Conservation (phyloP, 2,329 filamentous ascomycete species). For the Penicillium janthinellum region DNA sequence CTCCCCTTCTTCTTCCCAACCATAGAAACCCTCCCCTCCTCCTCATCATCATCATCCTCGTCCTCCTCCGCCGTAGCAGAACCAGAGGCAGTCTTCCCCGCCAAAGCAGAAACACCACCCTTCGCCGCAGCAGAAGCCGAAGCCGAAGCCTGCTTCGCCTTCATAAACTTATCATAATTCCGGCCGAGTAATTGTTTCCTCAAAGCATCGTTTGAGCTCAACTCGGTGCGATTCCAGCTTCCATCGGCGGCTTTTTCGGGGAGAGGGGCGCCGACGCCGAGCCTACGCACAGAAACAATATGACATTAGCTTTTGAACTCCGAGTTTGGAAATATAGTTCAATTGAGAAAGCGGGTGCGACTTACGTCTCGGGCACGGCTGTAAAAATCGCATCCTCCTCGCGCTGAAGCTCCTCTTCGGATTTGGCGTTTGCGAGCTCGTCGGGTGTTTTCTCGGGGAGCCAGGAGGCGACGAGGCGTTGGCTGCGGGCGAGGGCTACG, state of each 20-base stretch:
- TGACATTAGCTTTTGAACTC: background rate
- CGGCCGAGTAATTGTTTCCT: conserved; percentile 50
- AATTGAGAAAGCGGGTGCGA: background rate
- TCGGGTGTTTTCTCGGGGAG: conserved; percentile 52
- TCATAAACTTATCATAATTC: conserved; percentile 43
- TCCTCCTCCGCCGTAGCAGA: conserved; percentile 24
- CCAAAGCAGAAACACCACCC: conserved; percentile 17
- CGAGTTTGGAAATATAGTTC: background rate
- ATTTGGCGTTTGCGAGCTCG: conserved; percentile 41
- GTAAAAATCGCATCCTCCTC: conserved; percentile 59
- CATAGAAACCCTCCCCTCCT: conserved; percentile 46
- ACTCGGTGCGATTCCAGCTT: conserved; percentile 43
- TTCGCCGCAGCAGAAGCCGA: conserved; percentile 11
- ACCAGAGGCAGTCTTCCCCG: conserved; percentile 32
- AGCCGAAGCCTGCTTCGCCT: conserved; percentile 32
- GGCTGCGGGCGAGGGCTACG: conserved; percentile 56
- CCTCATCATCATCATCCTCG: conserved; percentile 43
- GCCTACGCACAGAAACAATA: conserved; percentile 31
- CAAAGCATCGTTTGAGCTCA: conserved; percentile 48
- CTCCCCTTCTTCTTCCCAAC: conserved; percentile 35
- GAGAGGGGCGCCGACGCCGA: conserved; percentile 52
- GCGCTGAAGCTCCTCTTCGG: conserved; percentile 49
- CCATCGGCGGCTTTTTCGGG: conserved; percentile 45
- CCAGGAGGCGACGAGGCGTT: conserved; percentile 59
- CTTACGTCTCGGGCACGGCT: conserved; percentile 57